phyloP scores from a whole-genome alignment of 306 rosid genomes.

The Adenanthera pavonina region DNA sequence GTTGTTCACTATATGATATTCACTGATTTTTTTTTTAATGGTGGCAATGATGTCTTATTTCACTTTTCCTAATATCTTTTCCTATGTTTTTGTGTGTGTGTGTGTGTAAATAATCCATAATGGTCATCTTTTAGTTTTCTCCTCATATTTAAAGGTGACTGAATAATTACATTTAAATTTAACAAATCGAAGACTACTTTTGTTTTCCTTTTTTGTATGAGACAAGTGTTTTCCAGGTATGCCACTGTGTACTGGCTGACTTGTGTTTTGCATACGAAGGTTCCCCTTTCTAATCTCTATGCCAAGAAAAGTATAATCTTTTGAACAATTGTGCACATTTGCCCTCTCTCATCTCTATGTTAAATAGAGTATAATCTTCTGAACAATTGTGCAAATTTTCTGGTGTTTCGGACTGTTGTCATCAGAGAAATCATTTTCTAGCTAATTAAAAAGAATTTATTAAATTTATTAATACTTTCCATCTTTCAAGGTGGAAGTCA shows the following conservation, averaged over 20 bases:
- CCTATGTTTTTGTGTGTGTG: background rate
- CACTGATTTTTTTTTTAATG: background rate
- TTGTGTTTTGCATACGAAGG: background rate
- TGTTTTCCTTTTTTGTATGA: background rate
- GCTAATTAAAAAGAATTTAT: constrained; percentile 18
- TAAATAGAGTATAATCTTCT: constrained; percentile 22
- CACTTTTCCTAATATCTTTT: background rate
- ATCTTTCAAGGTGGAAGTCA: constrained; percentile 31
- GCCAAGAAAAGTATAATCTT: constrained; percentile 38
- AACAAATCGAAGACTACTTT: background rate
- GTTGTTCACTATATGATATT: background rate
- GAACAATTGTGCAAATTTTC: constrained; percentile 30
- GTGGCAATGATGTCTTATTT: background rate
- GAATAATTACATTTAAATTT: constrained; percentile 4
- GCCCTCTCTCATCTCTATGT: background rate
- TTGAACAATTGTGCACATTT: constrained; percentile 28
- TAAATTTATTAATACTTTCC: constrained; percentile 16
- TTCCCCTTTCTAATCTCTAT: background rate
- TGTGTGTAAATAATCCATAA: background rate
- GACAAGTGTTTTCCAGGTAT: constrained; percentile 1
- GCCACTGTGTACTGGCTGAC: background rate
- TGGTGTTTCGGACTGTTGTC: constrained; percentile 37
- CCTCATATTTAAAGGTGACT: background rate
- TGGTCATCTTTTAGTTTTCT: background rate
- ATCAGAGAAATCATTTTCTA: constrained; percentile 36